Evolutionary conservation across 2,329 filamentous ascomycete genomes (phyloP).

Genomic region (Venturia aucupariae): DNA sequence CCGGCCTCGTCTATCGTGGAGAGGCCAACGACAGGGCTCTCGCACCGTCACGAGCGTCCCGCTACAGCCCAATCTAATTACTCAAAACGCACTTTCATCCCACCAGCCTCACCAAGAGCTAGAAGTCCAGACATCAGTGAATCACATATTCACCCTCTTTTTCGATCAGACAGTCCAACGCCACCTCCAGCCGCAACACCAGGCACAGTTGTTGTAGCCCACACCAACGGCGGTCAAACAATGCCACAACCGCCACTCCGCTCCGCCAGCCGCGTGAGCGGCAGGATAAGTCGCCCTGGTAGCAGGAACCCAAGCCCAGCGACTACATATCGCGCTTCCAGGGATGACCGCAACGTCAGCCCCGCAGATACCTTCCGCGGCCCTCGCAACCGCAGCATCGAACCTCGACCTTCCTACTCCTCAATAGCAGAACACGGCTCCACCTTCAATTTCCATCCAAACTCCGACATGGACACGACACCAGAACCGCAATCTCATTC

Average conservation of each 20-base stretch:
- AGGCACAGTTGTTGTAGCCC: constrained; percentile 61
- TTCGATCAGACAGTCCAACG: constrained; percentile 61
- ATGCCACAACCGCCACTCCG: constrained; percentile 35
- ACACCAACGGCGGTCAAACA: constrained; percentile 57
- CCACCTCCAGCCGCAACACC: constrained; percentile 58
- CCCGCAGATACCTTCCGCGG: background rate
- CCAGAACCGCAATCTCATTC: background rate
- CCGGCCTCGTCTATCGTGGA: background rate
- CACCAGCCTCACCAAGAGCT: constrained; percentile 23
- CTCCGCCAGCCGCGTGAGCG: constrained; percentile 29
- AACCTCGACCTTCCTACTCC: background rate
- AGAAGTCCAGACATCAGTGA: constrained; percentile 41
- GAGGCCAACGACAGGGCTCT: background rate
- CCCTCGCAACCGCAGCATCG: background rate
- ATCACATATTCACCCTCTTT: constrained; percentile 67
- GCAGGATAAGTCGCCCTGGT: constrained; percentile 20
- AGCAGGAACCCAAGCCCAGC: constrained; percentile 14
- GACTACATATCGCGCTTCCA: background rate
- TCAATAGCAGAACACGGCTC: background rate
- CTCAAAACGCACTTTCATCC: constrained; percentile 32
- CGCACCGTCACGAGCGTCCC: background rate
- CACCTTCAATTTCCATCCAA: background rate
- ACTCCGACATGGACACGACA: background rate
- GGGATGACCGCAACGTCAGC: background rate
- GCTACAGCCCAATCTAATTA: constrained; percentile 32